Evolutionary conservation across 768 basidiomycete genomes (phyloP).

Genomic region (Phanerochaete sordida): DNA sequence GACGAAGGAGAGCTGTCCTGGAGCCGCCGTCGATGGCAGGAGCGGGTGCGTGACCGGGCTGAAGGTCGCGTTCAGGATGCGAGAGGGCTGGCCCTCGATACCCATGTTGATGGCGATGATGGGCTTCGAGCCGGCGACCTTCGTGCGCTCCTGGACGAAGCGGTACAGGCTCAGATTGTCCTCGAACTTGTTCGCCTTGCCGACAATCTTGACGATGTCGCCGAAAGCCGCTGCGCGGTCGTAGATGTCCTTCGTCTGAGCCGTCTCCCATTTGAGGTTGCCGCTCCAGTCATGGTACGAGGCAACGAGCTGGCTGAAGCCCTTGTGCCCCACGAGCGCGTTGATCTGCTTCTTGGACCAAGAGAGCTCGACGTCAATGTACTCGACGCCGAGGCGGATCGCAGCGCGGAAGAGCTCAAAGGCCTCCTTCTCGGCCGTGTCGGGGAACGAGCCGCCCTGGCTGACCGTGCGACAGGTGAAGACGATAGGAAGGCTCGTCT

Average conservation of each 20-base stretch:
- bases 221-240: constrained; percentile 61
- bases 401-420: constrained; percentile 76
- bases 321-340: constrained; percentile 58
- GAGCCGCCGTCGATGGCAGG: constrained; percentile 84
- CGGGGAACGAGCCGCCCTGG: constrained; percentile 92
- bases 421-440: constrained; percentile 66
- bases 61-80: constrained; percentile 81
- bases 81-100: constrained; percentile 80
- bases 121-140: constrained; percentile 59
- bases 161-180: constrained; percentile 79
- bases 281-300: constrained; percentile 97
- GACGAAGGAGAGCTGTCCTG: constrained; percentile 87
- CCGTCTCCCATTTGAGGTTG: constrained; percentile 73
- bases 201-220: constrained; percentile 91
- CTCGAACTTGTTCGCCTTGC: constrained; percentile 67
- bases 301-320: constrained; percentile 76
- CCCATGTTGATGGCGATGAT: constrained; percentile 97
- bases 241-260: constrained; percentile 65
- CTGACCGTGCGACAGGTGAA: constrained; percentile 86
- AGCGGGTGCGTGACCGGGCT: constrained; percentile 89
- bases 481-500: constrained; percentile 80
- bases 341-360: constrained; percentile 62
- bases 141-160: constrained; percentile 55
- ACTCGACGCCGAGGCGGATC: constrained; percentile 83
- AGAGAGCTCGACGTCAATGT: constrained; percentile 86